Base-by-base conservation (phyloP, 345 rosid genomes). In the Populus euphratica region DNA sequence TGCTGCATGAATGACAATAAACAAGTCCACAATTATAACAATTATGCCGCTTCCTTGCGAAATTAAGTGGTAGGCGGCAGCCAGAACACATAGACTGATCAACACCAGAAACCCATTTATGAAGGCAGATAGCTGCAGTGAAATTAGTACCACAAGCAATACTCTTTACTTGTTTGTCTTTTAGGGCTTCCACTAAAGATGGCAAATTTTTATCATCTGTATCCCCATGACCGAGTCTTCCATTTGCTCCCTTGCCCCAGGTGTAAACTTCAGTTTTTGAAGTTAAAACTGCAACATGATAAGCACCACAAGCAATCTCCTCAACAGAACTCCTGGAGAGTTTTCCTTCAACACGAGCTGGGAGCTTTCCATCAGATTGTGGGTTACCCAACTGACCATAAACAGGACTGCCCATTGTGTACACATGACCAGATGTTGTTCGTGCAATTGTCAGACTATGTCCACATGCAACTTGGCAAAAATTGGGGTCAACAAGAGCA, bases 61-160 rank as follows among this genome's bases (percentile, higher is more conserved):
- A 96, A 88, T 84, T 96, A 88, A 96, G 92, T 50, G 94, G 95
- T 75, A 88, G 85, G 69, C 94, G 97, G 80, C 99, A 96, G 75
- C 99, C 99, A 79, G 99, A 96, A 82, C 99, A 96, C 94, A 93
- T 92, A 35, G 97, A 93, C 84, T 93, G 99, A 81, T 96, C 99
- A 81, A 92, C 85, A 77, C 97, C 97, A 35, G 97, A 93, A 74
- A 92, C 96, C 97, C 97, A 93, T 78, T 91, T 93, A 73, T 93
- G 99, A 81, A 96, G 95, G 86, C 99, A 96, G 77, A 96, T 94
- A 79, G 91, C 96, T 77, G 96, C 90, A n/a, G 98, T 92, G 75
- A 93, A 96, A 86, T 89, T 92, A 73, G 94, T 85, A 76, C 99
- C 99, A 84, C 98, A 96, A 56, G 93, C 90, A 62, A 93, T 87